These are phyloP conservation scores for Colletotrichum karsti DNA, from an alignment of 2,329 filamentous ascomycete genomes.

Conservation along the genomic window DNA sequence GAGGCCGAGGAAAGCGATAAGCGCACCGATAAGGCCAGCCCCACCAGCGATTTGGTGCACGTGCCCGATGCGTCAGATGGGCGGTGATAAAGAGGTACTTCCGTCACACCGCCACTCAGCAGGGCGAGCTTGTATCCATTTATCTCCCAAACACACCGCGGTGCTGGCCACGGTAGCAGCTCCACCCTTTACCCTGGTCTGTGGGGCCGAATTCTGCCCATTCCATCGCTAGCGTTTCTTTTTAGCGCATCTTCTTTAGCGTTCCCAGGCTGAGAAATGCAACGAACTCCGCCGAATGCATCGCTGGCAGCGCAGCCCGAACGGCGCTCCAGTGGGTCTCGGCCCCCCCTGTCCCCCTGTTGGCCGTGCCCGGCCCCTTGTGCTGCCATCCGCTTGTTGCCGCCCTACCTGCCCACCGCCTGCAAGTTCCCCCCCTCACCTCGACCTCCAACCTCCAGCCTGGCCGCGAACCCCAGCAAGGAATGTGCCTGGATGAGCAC, in stretches of 20 bases:
- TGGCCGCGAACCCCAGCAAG: neutral
- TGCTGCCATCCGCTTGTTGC: neutral
- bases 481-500: slow-evolving; percentile 14
- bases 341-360: no score
- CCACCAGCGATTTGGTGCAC: neutral
- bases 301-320: neutral
- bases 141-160: neutral
- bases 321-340: no score
- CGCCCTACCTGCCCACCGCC: neutral
- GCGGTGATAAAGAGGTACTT: neutral
- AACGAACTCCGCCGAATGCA: neutral
- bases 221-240: neutral
- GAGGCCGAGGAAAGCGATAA: no score
- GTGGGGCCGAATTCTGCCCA: neutral
- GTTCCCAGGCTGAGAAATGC: neutral
- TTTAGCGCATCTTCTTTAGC: slow-evolving; percentile 6
- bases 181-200: neutral
- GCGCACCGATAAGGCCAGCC: no score
- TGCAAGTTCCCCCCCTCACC: neutral
- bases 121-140: neutral
- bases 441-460: neutral
- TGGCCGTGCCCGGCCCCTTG: no score
- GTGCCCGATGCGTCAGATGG: neutral
- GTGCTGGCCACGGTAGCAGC: neutral
- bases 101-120: neutral